These are phyloP conservation scores for Pichia kluyveri DNA, from an alignment of 805 yeast species.

Conservation along the genomic window DNA sequence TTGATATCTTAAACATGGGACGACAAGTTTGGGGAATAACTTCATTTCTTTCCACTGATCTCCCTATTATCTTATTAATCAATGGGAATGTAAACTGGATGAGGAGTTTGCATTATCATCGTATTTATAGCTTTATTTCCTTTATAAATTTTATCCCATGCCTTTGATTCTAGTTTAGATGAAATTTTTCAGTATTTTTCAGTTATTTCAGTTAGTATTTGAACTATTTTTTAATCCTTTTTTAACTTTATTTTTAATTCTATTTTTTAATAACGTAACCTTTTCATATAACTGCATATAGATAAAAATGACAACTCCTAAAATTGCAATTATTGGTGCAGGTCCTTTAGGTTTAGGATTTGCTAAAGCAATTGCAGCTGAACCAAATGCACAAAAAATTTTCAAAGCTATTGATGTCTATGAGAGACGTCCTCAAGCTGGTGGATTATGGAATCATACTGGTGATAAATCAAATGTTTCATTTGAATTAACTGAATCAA, in stretches of 20 bases:
- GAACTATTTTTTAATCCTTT: too few relatives aligned
- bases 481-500: constrained; percentile 7
- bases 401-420: constrained; percentile 21
- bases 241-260: too few relatives aligned
- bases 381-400: constrained; percentile 18
- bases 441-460: constrained; percentile 28
- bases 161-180: too few relatives aligned
- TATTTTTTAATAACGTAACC: too few relatives aligned
- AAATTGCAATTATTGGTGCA: constrained; percentile 27
- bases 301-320: constrained; percentile 4
- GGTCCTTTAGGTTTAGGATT: constrained; percentile 28
- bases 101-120: neutral
- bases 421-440: constrained; percentile 24
- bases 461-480: constrained; percentile 20
- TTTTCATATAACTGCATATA: too few relatives aligned
- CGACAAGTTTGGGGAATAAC: too few relatives aligned
- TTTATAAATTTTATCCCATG: neutral
- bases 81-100: too few relatives aligned
- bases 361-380: constrained; percentile 26
- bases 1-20: neutral
- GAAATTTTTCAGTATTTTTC: too few relatives aligned
- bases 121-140: too few relatives aligned
- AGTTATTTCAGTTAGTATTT: too few relatives aligned
- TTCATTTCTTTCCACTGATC: too few relatives aligned
- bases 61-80: too few relatives aligned